These are phyloP conservation scores for Amphibolis antarctica DNA, from an alignment of 106 monocot genomes.

Conservation along the genomic window DNA sequence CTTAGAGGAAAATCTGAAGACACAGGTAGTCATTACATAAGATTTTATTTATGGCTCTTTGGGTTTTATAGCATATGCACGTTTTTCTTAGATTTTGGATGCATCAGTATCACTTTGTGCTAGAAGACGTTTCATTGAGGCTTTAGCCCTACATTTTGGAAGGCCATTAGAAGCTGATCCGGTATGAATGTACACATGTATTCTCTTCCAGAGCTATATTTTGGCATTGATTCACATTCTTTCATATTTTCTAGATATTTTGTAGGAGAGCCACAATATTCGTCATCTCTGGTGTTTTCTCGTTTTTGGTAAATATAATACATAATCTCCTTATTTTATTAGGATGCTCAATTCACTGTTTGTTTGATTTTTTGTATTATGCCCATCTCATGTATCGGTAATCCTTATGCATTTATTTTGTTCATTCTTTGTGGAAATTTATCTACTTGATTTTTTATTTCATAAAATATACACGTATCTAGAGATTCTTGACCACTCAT, in stretches of 20 bases:
- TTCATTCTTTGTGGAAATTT: too few species aligned
- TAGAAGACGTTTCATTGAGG: slow-evolving; percentile 89
- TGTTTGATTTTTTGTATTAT: too few species aligned
- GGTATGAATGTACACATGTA: slow-evolving; percentile 17
- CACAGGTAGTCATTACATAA: slow-evolving; percentile 41
- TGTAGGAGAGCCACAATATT: slow-evolving; percentile 67
- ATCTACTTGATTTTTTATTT: too few species aligned
- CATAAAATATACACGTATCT: too few species aligned
- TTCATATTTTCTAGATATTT: slow-evolving; percentile 37
- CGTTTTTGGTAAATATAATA: slow-evolving; percentile 53
- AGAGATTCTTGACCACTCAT: too few species aligned
- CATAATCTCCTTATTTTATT: neutral
- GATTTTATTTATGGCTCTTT: neutral
- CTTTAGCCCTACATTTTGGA: slow-evolving; percentile 69
- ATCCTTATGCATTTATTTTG: too few species aligned
- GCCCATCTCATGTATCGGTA: too few species aligned
- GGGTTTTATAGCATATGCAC: neutral
- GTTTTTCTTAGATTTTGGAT: slow-evolving; percentile 43
- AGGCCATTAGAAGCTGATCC: slow-evolving; percentile 93
- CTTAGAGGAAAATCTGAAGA: slow-evolving; percentile 58
- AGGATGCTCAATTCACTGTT: neutral
- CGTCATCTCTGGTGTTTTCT: slow-evolving; percentile 42
- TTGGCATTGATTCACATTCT: neutral
- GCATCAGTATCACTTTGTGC: slow-evolving; percentile 55
- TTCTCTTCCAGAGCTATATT: neutral